Evolutionary conservation across 495 filamentous ascomycete genomes (phyloP), one percentile per base, ranked within the genome.

Genomic region (Hypoxylon cercidicola): DNA sequence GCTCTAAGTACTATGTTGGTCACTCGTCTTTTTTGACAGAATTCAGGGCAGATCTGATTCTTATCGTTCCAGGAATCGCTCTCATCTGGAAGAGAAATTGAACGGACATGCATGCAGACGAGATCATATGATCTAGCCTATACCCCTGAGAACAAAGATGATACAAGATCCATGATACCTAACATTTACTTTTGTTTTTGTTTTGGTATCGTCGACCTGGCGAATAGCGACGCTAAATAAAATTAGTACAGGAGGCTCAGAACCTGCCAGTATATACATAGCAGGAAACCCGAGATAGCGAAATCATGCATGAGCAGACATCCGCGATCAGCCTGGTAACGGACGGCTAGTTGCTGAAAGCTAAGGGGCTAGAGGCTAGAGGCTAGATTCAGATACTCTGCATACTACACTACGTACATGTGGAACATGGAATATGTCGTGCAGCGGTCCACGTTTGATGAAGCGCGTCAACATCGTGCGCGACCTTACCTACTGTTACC

Each of bases 401-500:
- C 61, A 65, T 68, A 62, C n/a, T 16, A 28, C 25, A 62, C n/a
- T 43, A 44, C 11, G 21, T 55, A 35, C 60, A 69, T 69, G 62
- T 69, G 56, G 61, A 58, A 65, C 66, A 69, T 66, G 66, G n/a
- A n/a, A n/a, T 57, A 69, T 69, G 66, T 69, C 66, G 66, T 69
- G 66, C 66, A 69, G 66, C 61, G 25, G 66, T 62, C 66, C 66
- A 66, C 60, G 66, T 62, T 69, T 51, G 60, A 64, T 68, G 65
- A 69, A 52, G 66, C 61, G 64, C 56, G 66, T 65, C 66, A 60
- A 66, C 23, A 55, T 61, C 66, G 61, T 60, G 61, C 61, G 61
- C 60, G 45, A 57, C 54, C 62, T 49, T 8, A 32, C 30, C 30
- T 32, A 32, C 30, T 32, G 30, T 32, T 57, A 21, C 39, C 9